phyloP scores from a whole-genome alignment of 2,329 filamentous ascomycete species.

The Ophidiomyces ophidiicola region DNA sequence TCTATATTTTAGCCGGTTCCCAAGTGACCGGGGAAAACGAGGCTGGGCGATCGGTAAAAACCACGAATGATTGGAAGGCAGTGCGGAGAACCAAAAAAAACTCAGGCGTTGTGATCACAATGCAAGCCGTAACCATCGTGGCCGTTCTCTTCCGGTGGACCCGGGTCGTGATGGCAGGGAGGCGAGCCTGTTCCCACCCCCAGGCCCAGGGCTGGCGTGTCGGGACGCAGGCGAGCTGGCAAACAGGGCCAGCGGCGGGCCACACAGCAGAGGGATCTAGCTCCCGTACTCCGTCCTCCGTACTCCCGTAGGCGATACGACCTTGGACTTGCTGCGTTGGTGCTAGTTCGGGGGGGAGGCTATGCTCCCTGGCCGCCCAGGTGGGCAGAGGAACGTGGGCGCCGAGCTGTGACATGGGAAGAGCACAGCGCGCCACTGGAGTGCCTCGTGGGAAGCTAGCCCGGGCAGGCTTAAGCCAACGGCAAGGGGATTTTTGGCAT shows the following conservation, averaged over 20 bases:
- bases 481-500: neutral
- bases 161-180: no score
- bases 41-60: slow-evolving; percentile 5
- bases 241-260: no score
- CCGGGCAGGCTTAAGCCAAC: slow-evolving; percentile 5
- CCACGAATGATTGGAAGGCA: slow-evolving; percentile 6
- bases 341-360: slow-evolving; percentile 4
- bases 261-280: no score
- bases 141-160: no score
- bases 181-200: no score
- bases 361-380: slow-evolving; percentile 3
- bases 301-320: no score
- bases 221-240: no score
- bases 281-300: no score
- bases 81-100: slow-evolving; percentile 10
- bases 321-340: slow-evolving; percentile 10
- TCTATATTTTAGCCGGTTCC: slow-evolving; percentile 4
- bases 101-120: slow-evolving; percentile 10
- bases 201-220: no score
- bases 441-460: slow-evolving; percentile 11
- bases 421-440: slow-evolving; percentile 10
- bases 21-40: slow-evolving; percentile 8
- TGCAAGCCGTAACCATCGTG: slow-evolving; percentile 8
- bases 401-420: slow-evolving; percentile 7
- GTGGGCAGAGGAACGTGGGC: slow-evolving; percentile 5